Conservation (phyloP, 257 asterid genomes). For the Anisodus acutangulus region DNA sequence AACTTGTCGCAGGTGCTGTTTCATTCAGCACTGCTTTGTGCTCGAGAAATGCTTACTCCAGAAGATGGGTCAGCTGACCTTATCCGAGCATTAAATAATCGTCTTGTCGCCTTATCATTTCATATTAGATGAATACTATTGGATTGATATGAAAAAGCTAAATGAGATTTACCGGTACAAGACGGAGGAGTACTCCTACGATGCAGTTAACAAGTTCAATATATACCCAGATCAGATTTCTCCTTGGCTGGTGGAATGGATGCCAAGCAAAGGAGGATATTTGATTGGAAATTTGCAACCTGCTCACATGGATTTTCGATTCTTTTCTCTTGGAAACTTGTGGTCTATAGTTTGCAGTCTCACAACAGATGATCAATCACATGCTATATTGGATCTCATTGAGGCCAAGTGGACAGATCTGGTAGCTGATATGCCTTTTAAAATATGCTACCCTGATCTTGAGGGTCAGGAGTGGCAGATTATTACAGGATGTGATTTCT, state of each 20-base stretch:
- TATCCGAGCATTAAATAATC: slow-evolving; percentile 66
- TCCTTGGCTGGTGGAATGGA: slow-evolving; percentile 79
- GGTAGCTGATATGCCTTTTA: slow-evolving; percentile 78
- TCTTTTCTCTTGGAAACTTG: slow-evolving; percentile 73
- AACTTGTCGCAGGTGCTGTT: slow-evolving; percentile 59
- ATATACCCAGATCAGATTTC: slow-evolving; percentile 81
- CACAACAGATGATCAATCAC: slow-evolving; percentile 61
- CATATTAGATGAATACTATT: slow-evolving; percentile 74
- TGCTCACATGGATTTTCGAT: slow-evolving; percentile 84
- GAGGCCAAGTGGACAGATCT: slow-evolving; percentile 77
- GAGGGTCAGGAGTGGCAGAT: slow-evolving; percentile 82
- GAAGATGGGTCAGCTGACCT: slow-evolving; percentile 76
- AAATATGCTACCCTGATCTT: slow-evolving; percentile 80
- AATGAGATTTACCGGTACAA: slow-evolving; percentile 79
- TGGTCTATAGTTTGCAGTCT: slow-evolving; percentile 72
- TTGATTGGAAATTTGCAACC: slow-evolving; percentile 77
- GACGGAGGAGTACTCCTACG: slow-evolving; percentile 79
- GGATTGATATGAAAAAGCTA: slow-evolving; percentile 71
- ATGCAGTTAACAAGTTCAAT: slow-evolving; percentile 76
- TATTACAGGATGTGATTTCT: slow-evolving; percentile 62
- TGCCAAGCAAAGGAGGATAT: slow-evolving; percentile 76
- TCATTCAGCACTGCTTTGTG: slow-evolving; percentile 70
- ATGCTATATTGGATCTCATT: slow-evolving; percentile 68
- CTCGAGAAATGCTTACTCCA: slow-evolving; percentile 75
- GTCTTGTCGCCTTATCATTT: slow-evolving; percentile 73